Percentiles rank a stretch among this genome's conserved stretches.
These are phyloP conservation scores for Codiaeum variegatum DNA, from an alignment of 441 rosid genomes.

Conservation along the genomic window DNA sequence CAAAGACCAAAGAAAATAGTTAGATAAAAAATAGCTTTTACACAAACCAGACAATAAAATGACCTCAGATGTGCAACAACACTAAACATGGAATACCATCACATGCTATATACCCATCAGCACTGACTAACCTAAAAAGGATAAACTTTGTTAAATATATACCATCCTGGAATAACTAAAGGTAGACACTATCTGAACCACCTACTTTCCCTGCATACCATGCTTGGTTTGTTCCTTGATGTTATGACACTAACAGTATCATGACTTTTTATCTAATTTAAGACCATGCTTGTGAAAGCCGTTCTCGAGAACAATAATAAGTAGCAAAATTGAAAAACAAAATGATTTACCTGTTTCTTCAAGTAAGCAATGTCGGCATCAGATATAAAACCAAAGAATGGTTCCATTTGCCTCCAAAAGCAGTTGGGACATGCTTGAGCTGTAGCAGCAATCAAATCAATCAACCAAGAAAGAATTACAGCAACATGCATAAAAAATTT, in stretches of 20 bases:
- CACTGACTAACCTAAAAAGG: not conserved
- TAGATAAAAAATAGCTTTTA: not conserved
- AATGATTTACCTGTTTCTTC: conserved; percentile 62
- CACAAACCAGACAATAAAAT: not conserved
- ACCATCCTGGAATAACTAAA: not conserved
- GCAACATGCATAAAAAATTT: conserved; percentile 12
- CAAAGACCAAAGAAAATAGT: not conserved
- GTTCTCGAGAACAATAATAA: not conserved
- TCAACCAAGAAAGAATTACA: conserved; percentile 17
- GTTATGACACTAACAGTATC: conserved; percentile 1
- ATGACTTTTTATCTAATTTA: not conserved
- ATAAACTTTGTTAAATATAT: not conserved
- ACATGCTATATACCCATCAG: not conserved
- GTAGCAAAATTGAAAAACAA: conserved; percentile 11
- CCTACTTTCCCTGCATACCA: not conserved
- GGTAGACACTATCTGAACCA: not conserved
- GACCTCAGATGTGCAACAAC: conserved; percentile 1
- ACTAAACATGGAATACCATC: not conserved
- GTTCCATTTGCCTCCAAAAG: conserved; percentile 92
- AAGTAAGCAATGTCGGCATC: conserved; percentile 61
- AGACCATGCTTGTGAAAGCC: not conserved
- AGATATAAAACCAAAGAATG: conserved; percentile 62
- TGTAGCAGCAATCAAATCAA: conserved; percentile 41
- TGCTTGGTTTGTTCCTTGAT: not conserved
- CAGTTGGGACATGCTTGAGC: conserved; percentile 52